phyloP scores from a whole-genome alignment of 805 yeast species.

The Lipomyces yamanashiensis region DNA sequence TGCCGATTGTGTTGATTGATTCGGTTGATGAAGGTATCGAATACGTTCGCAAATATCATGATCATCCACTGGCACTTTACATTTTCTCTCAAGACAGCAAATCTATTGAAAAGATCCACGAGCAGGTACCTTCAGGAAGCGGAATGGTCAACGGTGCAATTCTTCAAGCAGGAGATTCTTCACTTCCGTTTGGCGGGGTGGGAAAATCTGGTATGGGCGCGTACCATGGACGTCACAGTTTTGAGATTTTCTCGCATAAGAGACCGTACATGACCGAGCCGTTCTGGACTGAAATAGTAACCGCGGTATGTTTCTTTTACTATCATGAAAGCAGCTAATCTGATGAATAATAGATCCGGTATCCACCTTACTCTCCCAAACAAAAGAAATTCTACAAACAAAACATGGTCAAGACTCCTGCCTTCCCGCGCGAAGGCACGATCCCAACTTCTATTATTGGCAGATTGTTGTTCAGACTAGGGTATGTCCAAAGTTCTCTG shows the following conservation, averaged over 20 bases:
- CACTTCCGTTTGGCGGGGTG: conserved; percentile 89
- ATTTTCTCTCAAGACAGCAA: conserved; percentile 57
- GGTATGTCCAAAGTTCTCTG: conserved; percentile 8
- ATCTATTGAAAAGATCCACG: conserved; percentile 57
- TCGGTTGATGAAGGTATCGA: conserved; percentile 53
- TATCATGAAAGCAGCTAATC: neutral
- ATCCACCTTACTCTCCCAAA: conserved; percentile 26
- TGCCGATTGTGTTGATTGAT: conserved; percentile 68
- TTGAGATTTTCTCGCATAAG: conserved; percentile 75
- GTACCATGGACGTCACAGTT: conserved; percentile 76
- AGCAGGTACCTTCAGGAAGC: conserved; percentile 71
- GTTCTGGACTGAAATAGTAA: conserved; percentile 62
- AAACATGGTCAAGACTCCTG: conserved; percentile 4
- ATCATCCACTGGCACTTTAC: conserved; percentile 82
- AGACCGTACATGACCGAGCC: conserved; percentile 70
- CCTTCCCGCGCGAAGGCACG: conserved; percentile 32
- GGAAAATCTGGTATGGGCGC: conserved; percentile 83
- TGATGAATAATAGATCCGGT: conserved; percentile 16
- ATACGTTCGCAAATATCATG: conserved; percentile 51
- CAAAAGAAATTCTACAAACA: conserved; percentile 1
- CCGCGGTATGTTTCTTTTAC: conserved; percentile 60
- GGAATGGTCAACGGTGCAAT: conserved; percentile 71
- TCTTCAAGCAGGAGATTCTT: conserved; percentile 67
- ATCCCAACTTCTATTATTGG: conserved; percentile 21
- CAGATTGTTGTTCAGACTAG: conserved; percentile 5